Evolutionary conservation across 169 alveolate genomes (phyloP).

Genomic region (Babesia sp.): DNA sequence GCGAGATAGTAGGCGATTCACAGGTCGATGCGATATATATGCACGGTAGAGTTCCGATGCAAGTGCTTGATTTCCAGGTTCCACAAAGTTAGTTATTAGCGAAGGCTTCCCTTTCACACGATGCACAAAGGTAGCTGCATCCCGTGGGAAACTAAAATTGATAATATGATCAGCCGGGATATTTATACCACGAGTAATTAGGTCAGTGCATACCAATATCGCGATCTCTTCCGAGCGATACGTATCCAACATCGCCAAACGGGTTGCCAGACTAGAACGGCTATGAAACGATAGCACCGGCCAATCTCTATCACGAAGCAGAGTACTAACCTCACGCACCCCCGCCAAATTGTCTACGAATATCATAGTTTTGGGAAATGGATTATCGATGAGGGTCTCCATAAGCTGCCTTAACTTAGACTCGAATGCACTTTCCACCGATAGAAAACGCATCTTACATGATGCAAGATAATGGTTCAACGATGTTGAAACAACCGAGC

Average conservation of each 20-base stretch:
- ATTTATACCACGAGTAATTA: slow-evolving; percentile 72
- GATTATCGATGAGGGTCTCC: slow-evolving; percentile 31
- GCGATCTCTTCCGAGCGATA: slow-evolving; percentile 43
- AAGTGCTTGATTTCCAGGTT: slow-evolving; percentile 1
- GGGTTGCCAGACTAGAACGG: slow-evolving; percentile 67
- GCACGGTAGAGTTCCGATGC: slow-evolving; percentile 14
- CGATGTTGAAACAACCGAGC: slow-evolving; percentile 20
- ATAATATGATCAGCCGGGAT: slow-evolving; percentile 67
- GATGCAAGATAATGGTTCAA: slow-evolving; percentile 21
- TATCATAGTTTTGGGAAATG: slow-evolving; percentile 45
- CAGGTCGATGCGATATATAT: neutral
- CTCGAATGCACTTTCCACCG: slow-evolving; percentile 10
- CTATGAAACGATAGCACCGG: slow-evolving; percentile 75
- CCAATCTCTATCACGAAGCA: slow-evolving; percentile 66
- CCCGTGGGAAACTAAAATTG: slow-evolving; percentile 72
- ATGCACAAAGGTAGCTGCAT: slow-evolving; percentile 70
- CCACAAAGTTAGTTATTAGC: slow-evolving; percentile 28
- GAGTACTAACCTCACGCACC: neutral
- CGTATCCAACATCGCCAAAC: slow-evolving; percentile 69
- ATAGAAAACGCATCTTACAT: neutral
- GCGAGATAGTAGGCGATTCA: slow-evolving; percentile 43
- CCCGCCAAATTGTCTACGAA: slow-evolving; percentile 19
- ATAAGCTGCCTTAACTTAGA: slow-evolving; percentile 13
- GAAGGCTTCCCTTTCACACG: slow-evolving; percentile 39
- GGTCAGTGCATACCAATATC: slow-evolving; percentile 72